phyloP scores from a whole-genome alignment of 1,284 basidiomycete genomes.

The Boletus sp. region DNA sequence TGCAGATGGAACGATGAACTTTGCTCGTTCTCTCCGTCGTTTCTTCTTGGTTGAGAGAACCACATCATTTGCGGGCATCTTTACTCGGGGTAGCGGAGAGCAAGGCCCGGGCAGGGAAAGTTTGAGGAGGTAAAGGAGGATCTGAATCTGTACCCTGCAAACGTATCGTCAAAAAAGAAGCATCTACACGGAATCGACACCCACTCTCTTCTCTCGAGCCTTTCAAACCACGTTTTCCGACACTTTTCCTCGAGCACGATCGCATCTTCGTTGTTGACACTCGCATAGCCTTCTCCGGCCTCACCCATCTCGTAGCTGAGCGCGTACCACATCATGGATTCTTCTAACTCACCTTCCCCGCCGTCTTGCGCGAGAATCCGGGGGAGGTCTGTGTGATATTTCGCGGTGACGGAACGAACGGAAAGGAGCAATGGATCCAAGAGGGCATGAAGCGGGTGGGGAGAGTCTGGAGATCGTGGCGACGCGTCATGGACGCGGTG shows the following conservation, averaged over 20 bases:
- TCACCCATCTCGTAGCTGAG: conserved; percentile 50
- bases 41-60: conserved; percentile 28
- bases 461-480: conserved; percentile 13
- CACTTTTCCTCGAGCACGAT: conserved; percentile 46
- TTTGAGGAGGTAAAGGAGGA: conserved; percentile 61
- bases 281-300: conserved; percentile 21
- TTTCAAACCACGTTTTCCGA: conserved; percentile 52
- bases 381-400: conserved; percentile 60
- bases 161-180: conserved; percentile 2
- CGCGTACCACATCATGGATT: conserved; percentile 70
- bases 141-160: conserved; percentile 65
- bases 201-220: conserved; percentile 70
- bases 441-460: conserved; percentile 53
- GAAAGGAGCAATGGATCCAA: conserved; percentile 60
- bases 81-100: conserved; percentile 21
- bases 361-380: conserved; percentile 54
- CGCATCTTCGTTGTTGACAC: conserved; percentile 26
- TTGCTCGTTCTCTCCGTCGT: conserved; percentile 36
- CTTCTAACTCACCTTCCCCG: conserved; percentile 58
- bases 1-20: conserved; percentile 28
- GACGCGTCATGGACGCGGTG: conserved; percentile 40
- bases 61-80: conserved; percentile 16
- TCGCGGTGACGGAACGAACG: conserved; percentile 48
- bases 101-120: conserved; percentile 55
- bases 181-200: conserved; percentile 28